Conservation (phyloP, 306 rosid genomes). For the Cicer judaicum region DNA sequence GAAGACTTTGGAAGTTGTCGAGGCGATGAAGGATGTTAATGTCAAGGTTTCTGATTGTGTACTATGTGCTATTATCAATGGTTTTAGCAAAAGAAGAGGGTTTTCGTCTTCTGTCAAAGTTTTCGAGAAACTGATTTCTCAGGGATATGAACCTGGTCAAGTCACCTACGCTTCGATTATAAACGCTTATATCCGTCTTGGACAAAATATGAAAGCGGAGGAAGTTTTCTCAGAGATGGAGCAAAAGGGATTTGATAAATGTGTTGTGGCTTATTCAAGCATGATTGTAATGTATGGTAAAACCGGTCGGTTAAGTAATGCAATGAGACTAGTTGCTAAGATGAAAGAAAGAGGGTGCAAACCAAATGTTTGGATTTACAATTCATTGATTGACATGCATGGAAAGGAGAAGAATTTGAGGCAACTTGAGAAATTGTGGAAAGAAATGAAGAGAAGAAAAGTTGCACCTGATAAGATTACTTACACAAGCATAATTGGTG, state of each 20-base stretch:
- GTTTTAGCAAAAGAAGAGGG: slow-evolving; percentile 62
- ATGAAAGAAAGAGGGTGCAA: slow-evolving; percentile 83
- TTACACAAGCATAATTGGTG: slow-evolving; percentile 64
- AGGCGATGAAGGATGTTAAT: slow-evolving; percentile 57
- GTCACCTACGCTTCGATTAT: slow-evolving; percentile 71
- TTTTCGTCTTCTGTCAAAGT: slow-evolving; percentile 51
- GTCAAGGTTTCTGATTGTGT: slow-evolving; percentile 65
- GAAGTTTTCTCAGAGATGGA: slow-evolving; percentile 60
- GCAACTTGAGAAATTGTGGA: slow-evolving; percentile 77
- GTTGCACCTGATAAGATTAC: slow-evolving; percentile 73
- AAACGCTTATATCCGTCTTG: slow-evolving; percentile 67
- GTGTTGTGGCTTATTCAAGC: slow-evolving; percentile 78
- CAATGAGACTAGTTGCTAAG: slow-evolving; percentile 67
- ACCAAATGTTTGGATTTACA: slow-evolving; percentile 82
- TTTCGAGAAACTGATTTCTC: slow-evolving; percentile 50
- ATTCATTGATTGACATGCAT: slow-evolving; percentile 77
- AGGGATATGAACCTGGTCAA: slow-evolving; percentile 73
- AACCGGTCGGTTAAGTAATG: slow-evolving; percentile 58
- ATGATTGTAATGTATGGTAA: slow-evolving; percentile 80
- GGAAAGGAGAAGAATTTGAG: slow-evolving; percentile 66
- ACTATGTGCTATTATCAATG: slow-evolving; percentile 68
- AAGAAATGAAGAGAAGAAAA: slow-evolving; percentile 73
- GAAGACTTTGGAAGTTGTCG: slow-evolving; percentile 60
- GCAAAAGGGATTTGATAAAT: slow-evolving; percentile 67
- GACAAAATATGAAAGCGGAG: slow-evolving; percentile 61